Percentiles rank a stretch among this genome's conserved stretches.
Evolutionary conservation across 2,329 filamentous ascomycete species (phyloP).

Genomic region (Beauveria bassiana): DNA sequence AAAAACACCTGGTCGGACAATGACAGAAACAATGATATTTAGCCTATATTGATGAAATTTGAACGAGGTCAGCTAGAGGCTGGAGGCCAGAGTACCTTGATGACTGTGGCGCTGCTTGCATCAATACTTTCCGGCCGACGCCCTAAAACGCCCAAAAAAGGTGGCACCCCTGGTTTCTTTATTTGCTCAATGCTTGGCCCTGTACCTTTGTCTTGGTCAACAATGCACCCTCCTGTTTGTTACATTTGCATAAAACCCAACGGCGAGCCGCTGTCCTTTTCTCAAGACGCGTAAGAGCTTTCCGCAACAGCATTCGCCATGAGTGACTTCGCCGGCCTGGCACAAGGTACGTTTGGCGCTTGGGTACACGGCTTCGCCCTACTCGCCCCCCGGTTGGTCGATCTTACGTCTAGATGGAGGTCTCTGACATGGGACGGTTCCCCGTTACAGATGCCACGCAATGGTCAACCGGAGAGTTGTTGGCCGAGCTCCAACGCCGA

Average conservation of each 20-base stretch:
- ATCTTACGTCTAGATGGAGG: background rate
- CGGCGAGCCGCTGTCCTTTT: background rate
- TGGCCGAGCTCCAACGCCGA: constrained; percentile 44
- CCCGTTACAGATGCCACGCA: constrained; percentile 25
- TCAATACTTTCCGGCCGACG: background rate
- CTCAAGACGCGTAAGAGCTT: background rate
- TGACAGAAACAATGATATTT: no score
- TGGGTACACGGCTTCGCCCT: no score
- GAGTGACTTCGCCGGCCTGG: background rate
- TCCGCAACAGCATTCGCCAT: background rate
- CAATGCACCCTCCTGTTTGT: background rate
- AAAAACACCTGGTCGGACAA: no score
- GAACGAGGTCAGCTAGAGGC: no score
- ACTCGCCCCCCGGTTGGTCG: background rate
- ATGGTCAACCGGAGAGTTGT: constrained; percentile 44
- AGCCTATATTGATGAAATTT: no score
- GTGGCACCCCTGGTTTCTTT: constrained; percentile 10
- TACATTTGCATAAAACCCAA: background rate
- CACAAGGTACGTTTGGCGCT: constrained; percentile 4
- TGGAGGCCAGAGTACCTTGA: no score
- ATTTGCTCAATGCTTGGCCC: constrained; percentile 4
- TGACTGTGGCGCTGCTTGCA: background rate
- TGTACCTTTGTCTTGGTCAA: background rate
- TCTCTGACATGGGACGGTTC: background rate
- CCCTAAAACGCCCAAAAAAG: background rate